Evolutionary conservation across 495 filamentous ascomycete genomes (phyloP), one percentile per base, ranked within the genome.

Genomic region (Xylaria intraflava): DNA sequence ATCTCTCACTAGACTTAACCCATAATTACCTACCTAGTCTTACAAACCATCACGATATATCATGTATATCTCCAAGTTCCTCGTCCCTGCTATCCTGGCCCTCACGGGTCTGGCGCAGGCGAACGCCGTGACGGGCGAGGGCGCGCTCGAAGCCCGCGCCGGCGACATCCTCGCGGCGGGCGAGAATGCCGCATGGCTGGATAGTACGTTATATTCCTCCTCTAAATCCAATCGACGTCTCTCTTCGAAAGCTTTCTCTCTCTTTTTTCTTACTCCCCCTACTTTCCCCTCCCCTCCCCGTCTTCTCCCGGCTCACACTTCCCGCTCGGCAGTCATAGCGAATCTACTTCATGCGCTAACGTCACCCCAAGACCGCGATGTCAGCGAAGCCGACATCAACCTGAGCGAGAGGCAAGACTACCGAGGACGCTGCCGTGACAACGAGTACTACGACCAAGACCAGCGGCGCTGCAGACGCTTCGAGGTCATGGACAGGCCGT

Each of bases 1-100:
- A 17, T 38, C 35, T 17, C 16, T 19, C 7, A 10, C 10, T 16
- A 7, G n/a, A n/a, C 31, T 9, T 35, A 24, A 14, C 23, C 33
- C 2, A 27, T 20, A 12, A 49, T 7, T 22, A 3, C n/a, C 16
- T 3, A 17, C 2, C 24, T 20, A 16, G 12, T 35, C 12, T 6
- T 2, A 22, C n/a, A n/a, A n/a, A n/a, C n/a, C n/a, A 31, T 8
- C 26, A 22, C 10, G 20, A 7, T n/a, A 7, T 5, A 42, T 11
- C 1, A 52, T 53, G 51, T 22, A 46, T 39, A 39, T 53, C 10
- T 39, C 23, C 42, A 53, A 46, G 51, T 10, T 46, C 19, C 2
- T 52, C 24, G 12, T 53, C 40, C 42, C 51, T 2, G 27, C 29
- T 20, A 31, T 46, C 10, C 24, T 53, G 5, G 41, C 20, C 33